Evolutionary conservation across 768 basidiomycete genomes (phyloP).

Genomic region (Suillus occidentalis): DNA sequence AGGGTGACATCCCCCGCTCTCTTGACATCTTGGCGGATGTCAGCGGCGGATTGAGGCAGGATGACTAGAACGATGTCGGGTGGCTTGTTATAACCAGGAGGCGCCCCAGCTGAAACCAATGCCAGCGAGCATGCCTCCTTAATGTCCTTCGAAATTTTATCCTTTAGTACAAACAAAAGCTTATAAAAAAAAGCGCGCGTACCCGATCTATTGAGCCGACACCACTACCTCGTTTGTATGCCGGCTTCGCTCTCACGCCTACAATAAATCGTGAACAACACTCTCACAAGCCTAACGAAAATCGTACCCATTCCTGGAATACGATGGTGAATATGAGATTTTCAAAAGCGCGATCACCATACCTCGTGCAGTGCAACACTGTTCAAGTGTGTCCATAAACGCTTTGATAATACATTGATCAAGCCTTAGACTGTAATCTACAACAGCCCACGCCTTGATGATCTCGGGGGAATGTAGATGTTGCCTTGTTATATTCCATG

Average conservation of each 20-base stretch:
- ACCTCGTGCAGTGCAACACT: constrained; percentile 33
- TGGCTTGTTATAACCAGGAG: constrained; percentile 1
- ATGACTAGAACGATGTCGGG: constrained; percentile 48
- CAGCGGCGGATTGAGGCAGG: constrained; percentile 49
- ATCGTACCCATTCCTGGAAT: constrained; percentile 27
- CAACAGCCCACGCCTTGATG: constrained; percentile 38
- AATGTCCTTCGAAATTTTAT: constrained; percentile 13
- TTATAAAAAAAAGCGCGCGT: background rate
- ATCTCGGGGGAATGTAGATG: constrained; percentile 26
- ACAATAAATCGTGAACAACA: background rate
- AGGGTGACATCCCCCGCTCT: constrained; percentile 49
- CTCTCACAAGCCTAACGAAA: background rate
- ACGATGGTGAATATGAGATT: background rate
- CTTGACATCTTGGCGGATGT: constrained; percentile 49
- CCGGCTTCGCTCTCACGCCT: constrained; percentile 7
- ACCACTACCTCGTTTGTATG: constrained; percentile 5
- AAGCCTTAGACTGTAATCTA: constrained; percentile 26
- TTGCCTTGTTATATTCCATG: constrained; percentile 39
- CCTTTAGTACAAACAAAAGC: constrained; percentile 11
- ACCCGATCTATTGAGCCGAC: constrained; percentile 2
- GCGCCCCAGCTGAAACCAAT: background rate
- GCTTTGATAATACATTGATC: constrained; percentile 8
- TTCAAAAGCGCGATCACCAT: constrained; percentile 4
- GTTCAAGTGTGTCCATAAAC: constrained; percentile 27
- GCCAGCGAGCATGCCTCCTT: constrained; percentile 13